Base-by-base conservation (phyloP, 768 basidiomycete genomes). In the Mycena kentingensis region DNA sequence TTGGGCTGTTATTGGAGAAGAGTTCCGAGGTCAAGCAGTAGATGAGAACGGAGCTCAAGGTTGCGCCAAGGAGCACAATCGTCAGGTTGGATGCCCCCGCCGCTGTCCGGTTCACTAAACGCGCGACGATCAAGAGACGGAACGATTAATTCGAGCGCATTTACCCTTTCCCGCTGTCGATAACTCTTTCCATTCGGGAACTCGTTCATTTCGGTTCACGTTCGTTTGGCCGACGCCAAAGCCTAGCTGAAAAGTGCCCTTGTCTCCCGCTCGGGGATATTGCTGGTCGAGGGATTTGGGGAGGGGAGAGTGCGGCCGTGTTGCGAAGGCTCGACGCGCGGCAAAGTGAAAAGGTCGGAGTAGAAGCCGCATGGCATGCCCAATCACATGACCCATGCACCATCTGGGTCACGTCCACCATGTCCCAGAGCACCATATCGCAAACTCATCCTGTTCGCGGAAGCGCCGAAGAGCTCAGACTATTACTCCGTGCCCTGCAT, bases 1-100 rank as follows among this genome's bases (percentile, higher is more conserved):
- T 90, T 5, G 91, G 88, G 24, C 90, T 92, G 65, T 93, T 93
- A 65, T 80, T 84, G n/a, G 91, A 90, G 67, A 92, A 90, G 6
- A 93, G 73, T 63, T 93, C 91, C 6, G 90, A 86, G 15, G 87
- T 85, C 27, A 93, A 76, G 19, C 88, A 88, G 64, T 92, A 93
- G 22, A 84, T 70, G 29, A 93, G 78, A 32, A 93, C 77, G 6
- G 80, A 80, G 26, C 89, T 88, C 22, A 93, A 73, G 16, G 88
- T 87, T 4, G 90, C 91, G n/a, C 91, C 91, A 26, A 91, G 70
- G 16, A 93, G 63, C 38, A 84, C 78, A 18, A 87, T 87, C 61
- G 69, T 68, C 13, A 81, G 51, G 51, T 81, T 81, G 24, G 76
- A 73, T 10, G 80, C 79, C 43, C 76, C 68, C 15, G 75, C 76